Evolutionary conservation across 1,284 basidiomycete genomes (phyloP).

Genomic region (Fomitopsis pinicola): DNA sequence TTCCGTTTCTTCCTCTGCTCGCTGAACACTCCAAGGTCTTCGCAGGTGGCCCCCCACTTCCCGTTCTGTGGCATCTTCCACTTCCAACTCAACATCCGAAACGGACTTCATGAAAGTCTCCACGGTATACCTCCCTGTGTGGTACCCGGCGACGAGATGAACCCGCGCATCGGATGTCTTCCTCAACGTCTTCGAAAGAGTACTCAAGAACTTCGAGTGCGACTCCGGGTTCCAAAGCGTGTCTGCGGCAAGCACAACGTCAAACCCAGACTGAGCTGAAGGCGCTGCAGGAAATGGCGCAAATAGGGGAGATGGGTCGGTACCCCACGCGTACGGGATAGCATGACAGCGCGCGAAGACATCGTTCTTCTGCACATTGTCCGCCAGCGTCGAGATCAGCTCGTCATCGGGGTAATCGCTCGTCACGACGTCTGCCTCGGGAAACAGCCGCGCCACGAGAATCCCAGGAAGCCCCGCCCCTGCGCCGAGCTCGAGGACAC

Average conservation of each 20-base stretch:
- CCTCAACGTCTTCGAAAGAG: constrained; percentile 44
- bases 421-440: constrained; percentile 40
- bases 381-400: constrained; percentile 53
- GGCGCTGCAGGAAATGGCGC: not conserved
- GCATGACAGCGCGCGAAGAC: constrained; percentile 41
- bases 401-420: constrained; percentile 69
- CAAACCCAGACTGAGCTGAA: constrained; percentile 36
- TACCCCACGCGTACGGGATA: constrained; percentile 62
- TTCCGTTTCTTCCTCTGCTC: constrained; percentile 53
- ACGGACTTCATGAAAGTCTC: constrained; percentile 49
- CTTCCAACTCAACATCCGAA: constrained; percentile 35
- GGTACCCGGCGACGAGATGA: constrained; percentile 64
- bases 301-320: constrained; percentile 37
- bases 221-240: constrained; percentile 69
- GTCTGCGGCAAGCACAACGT: constrained; percentile 66
- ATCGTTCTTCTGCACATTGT: constrained; percentile 51
- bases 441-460: constrained; percentile 46
- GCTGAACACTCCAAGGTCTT: constrained; percentile 49
- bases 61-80: constrained; percentile 47
- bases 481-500: constrained; percentile 68
- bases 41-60: constrained; percentile 34
- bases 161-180: constrained; percentile 40
- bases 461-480: constrained; percentile 71
- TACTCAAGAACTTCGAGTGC: constrained; percentile 49
- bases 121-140: constrained; percentile 70